Conservation (phyloP, 179 eudicot genomes). For the Actinidia chinensis region DNA sequence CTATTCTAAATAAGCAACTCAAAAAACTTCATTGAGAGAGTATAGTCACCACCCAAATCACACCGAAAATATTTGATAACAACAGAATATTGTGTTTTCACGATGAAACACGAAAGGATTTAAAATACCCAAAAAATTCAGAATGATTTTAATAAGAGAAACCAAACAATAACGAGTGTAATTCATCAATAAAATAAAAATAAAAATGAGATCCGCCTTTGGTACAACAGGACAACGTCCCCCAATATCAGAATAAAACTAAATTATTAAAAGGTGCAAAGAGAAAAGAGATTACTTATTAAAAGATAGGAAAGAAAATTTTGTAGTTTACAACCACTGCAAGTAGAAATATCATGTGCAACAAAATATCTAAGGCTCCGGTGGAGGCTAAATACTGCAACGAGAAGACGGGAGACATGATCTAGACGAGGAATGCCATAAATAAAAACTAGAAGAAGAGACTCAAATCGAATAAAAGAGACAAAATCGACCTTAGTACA, state of each 20-base stretch:
- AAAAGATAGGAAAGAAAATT: no score
- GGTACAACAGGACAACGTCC: no score
- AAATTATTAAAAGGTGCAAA: background rate
- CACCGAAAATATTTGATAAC: background rate
- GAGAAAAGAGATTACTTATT: no score
- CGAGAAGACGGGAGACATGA: background rate
- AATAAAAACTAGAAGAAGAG: no score
- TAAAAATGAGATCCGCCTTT: conserved; percentile 3
- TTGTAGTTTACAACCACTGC: no score
- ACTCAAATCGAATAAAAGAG: background rate
- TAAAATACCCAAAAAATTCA: background rate
- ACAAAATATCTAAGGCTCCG: no score
- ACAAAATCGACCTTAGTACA: no score
- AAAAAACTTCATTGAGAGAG: background rate
- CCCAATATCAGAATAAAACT: background rate
- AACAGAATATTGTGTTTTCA: background rate
- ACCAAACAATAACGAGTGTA: conserved; percentile 4
- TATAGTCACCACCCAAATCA: conserved; percentile 10
- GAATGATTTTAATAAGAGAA: background rate
- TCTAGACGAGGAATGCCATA: background rate
- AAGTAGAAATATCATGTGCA: no score
- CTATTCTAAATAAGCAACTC: background rate
- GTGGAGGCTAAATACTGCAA: no score
- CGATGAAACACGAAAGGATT: background rate
- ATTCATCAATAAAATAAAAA: background rate